Evolutionary conservation across 2,329 filamentous ascomycete genomes (phyloP), one percentile per base, ranked within the genome.

Genomic region (Coniella lustricola): DNA sequence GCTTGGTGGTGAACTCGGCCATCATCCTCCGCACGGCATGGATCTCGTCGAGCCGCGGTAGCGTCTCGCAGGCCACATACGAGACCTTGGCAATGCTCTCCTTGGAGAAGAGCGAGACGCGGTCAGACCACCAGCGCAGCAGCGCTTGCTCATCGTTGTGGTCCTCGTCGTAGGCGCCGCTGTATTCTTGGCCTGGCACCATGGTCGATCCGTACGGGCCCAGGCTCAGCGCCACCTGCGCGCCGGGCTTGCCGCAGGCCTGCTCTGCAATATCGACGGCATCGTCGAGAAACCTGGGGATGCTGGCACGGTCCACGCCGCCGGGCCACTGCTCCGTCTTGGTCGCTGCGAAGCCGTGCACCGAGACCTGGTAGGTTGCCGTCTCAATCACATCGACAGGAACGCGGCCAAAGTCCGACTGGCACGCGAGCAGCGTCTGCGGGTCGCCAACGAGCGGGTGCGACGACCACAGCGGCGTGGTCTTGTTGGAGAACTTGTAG

Each of bases 201-300:
- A 85, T 84, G 52, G 73, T 78, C 2, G 83, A 82, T 14, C 83
- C 83, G 51, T 85, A 85, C 0, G 83, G 79, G 0, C 83, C 83
- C 5, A 85, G 60, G 56, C 79, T 79, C 40, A 87, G 62, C 12
- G 81, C 81, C 14, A 82, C 62, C 16, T 56, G 60, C 9, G 65
- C 65, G 13, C 38, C 38, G 37, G 40, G 36, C 2, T 49, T 52
- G n/a, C 51, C 59, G 39, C 50, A 48, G 17, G 67, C 70, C 33
- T 63, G 55, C 41, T 65, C 62, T 17, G 68, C 68, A 37, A 76
- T 73, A 14, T 57, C 55, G 17, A 76, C 63, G 1, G 75, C 76
- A 3, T 60, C 58, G n/a, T 68, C 59, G 2, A 77, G 56, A 46
- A 69, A 74, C 3, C 51, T 58, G 10, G 64, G 63, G 13, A 79